Evolutionary conservation across 768 basidiomycete genomes (phyloP).

Genomic region (Hygrophorus russula): DNA sequence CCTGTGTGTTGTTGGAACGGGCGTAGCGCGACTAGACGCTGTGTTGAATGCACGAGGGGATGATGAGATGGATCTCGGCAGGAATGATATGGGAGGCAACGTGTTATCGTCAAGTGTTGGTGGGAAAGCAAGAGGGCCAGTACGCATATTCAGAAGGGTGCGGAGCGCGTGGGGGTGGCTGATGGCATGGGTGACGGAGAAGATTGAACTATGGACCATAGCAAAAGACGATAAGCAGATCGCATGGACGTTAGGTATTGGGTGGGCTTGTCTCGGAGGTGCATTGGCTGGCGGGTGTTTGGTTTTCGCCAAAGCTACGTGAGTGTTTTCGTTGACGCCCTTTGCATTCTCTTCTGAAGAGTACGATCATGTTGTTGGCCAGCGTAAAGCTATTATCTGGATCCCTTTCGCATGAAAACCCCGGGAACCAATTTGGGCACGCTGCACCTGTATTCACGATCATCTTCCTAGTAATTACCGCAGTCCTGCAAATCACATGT

Average conservation of each 20-base stretch:
- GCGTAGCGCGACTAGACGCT: slow-evolving; percentile 61
- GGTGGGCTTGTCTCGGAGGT: slow-evolving; percentile 90
- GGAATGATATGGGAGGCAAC: background rate
- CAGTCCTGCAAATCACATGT: slow-evolving; percentile 84
- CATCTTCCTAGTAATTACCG: slow-evolving; percentile 56
- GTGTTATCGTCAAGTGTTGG: background rate
- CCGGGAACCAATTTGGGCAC: slow-evolving; percentile 83
- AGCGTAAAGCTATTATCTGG: slow-evolving; percentile 78
- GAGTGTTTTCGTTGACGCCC: slow-evolving; percentile 15
- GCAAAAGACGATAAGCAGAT: slow-evolving; percentile 77
- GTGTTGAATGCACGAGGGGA: slow-evolving; percentile 65
- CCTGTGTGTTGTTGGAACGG: slow-evolving; percentile 54
- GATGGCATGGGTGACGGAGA: slow-evolving; percentile 45
- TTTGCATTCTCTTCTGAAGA: background rate
- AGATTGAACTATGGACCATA: slow-evolving; percentile 65
- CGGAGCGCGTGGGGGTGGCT: slow-evolving; percentile 28
- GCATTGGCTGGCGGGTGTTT: slow-evolving; percentile 82
- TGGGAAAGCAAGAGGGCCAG: background rate
- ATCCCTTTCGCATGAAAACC: slow-evolving; percentile 66
- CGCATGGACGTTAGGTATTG: slow-evolving; percentile 86
- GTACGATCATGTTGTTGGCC: slow-evolving; percentile 7
- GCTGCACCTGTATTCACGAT: slow-evolving; percentile 70
- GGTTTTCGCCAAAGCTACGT: slow-evolving; percentile 72
- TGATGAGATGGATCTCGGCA: slow-evolving; percentile 38
- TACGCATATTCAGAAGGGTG: slow-evolving; percentile 16